Evolutionary conservation across 2,329 filamentous ascomycete species (phyloP).

Genomic region (Colletotrichum trifolii): DNA sequence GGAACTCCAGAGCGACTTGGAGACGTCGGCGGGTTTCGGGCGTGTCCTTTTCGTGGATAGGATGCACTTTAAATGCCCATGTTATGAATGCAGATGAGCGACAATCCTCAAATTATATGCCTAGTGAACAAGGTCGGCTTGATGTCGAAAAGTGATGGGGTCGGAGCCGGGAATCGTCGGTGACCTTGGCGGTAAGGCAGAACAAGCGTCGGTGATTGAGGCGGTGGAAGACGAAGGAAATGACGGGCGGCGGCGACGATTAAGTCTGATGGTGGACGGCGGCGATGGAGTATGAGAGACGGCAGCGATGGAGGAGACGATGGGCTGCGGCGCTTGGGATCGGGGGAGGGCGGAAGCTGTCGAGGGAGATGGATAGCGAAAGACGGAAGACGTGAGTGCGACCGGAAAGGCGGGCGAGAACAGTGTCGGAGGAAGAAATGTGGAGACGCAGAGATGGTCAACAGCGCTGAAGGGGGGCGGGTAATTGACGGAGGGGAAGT

Average conservation of each 20-base stretch:
- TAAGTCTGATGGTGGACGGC: neutral
- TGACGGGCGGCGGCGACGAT: constrained; percentile 6
- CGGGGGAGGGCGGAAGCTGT: constrained; percentile 32
- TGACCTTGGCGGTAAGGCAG: constrained; percentile 22
- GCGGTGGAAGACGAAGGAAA: constrained; percentile 1
- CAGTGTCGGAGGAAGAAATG: constrained; percentile 37
- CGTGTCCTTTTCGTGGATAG: constrained; percentile 3
- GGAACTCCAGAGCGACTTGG: constrained; percentile 15
- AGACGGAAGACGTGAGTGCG: constrained; percentile 34
- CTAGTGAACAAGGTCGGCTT: neutral
- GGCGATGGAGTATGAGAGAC: constrained; percentile 11
- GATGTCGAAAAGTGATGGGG: neutral
- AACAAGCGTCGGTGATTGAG: constrained; percentile 7
- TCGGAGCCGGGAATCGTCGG: constrained; percentile 15
- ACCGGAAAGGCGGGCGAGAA: constrained; percentile 34
- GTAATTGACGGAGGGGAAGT: constrained; percentile 21
- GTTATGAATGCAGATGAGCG: constrained; percentile 12
- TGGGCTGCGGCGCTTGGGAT: constrained; percentile 16
- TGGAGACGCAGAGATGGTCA: constrained; percentile 33
- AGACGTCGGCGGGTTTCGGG: constrained; percentile 1
- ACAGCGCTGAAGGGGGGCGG: constrained; percentile 30
- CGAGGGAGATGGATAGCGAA: constrained; percentile 36
- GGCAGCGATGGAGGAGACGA: constrained; percentile 28
- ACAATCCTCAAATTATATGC: neutral
- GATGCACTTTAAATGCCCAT: constrained; percentile 35